phyloP scores from a whole-genome alignment of 2,329 filamentous ascomycete genomes.

The Exophiala lecanii-corni region DNA sequence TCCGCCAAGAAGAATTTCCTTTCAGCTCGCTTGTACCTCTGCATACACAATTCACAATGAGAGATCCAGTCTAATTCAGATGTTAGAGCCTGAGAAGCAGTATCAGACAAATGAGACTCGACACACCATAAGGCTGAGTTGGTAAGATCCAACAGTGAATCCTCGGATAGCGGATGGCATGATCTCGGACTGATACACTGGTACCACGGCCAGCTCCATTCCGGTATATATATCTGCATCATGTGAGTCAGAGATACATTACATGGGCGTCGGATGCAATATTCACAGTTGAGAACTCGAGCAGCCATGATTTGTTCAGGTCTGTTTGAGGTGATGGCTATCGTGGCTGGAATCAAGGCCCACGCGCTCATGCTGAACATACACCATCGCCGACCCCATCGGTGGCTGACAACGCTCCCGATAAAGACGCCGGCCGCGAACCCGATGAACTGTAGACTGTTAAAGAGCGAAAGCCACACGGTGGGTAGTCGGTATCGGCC shows the following conservation, averaged over 20 bases:
- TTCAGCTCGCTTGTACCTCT: conserved; percentile 54
- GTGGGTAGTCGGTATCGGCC: conserved; percentile 30
- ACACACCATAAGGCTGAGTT: too few species aligned
- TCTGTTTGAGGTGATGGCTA: conserved; percentile 31
- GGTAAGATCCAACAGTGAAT: conserved; percentile 54
- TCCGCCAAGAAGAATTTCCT: conserved; percentile 47
- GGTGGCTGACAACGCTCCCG: conserved; percentile 29
- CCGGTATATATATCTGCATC: conserved; percentile 61
- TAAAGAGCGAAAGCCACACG: conserved; percentile 35
- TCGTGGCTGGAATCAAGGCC: conserved; percentile 31
- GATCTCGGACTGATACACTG: conserved; percentile 88
- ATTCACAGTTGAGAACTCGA: conserved; percentile 34
- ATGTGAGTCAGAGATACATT: not conserved
- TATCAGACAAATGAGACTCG: too few species aligned
- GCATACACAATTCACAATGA: conserved; percentile 61
- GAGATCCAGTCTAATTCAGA: conserved; percentile 44
- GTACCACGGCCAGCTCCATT: conserved; percentile 82
- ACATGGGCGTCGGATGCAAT: not conserved
- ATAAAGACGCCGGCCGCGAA: conserved; percentile 32
- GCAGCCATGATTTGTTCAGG: conserved; percentile 33
- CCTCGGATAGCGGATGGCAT: conserved; percentile 39
- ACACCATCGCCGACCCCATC: conserved; percentile 33
- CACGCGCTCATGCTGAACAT: conserved; percentile 38
- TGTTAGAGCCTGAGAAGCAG: too few species aligned
- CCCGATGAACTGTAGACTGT: conserved; percentile 35